Base-by-base conservation (phyloP, 139 green algal species). In the Ettlia oleoabundans region DNA sequence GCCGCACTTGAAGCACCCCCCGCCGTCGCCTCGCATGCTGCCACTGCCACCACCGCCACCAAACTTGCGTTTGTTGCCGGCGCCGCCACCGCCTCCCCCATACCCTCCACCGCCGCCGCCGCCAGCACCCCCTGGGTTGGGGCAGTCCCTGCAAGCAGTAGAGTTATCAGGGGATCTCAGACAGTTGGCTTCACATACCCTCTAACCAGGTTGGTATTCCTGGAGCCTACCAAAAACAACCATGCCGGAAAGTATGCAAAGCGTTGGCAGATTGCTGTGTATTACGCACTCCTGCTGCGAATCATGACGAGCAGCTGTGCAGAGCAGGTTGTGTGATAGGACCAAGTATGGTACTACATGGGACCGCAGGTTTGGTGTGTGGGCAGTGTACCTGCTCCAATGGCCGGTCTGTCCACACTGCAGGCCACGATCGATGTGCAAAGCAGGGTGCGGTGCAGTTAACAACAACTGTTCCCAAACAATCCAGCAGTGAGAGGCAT, bases 1-100 rank as follows among this genome's bases (percentile, higher is more conserved):
- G 18, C 64, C 79, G 40, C 79, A 82, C 37, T 84, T 84, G 58
- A 71, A 84, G 71, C 80, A 84, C 37, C 9, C 9, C 15, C 79
- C 73, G 2, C 28, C 7, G 6, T 65, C 40, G 37, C 35, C 26
- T n/a, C n/a, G n/a, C n/a, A n/a, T n/a, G 40, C 58, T 33, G 28
- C 62, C 38, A 13, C 41, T 30, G 41, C 76, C 76, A 9, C 63
- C 35, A n/a, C 61, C 76, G 42, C 76, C 62, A 41, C 76, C 78
- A 53, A 76, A 82, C 63, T 67, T 76, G 64, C 77, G 42, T 43
- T 65, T 65, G 64, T 43, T 43, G 7, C 43, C 43, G 64, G 24
- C 35, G 24, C 24, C 78, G 4, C 35, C 65, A 30, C 65, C 78
- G 28, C n/a, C 63, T 32, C 58, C 42, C 6, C 78, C 78, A 28